A percentile compares a stretch with the other conserved stretches of the same genome.
phyloP scores from a whole-genome alignment of 2,329 filamentous ascomycete species.

The Tolypocladium paradoxum region DNA sequence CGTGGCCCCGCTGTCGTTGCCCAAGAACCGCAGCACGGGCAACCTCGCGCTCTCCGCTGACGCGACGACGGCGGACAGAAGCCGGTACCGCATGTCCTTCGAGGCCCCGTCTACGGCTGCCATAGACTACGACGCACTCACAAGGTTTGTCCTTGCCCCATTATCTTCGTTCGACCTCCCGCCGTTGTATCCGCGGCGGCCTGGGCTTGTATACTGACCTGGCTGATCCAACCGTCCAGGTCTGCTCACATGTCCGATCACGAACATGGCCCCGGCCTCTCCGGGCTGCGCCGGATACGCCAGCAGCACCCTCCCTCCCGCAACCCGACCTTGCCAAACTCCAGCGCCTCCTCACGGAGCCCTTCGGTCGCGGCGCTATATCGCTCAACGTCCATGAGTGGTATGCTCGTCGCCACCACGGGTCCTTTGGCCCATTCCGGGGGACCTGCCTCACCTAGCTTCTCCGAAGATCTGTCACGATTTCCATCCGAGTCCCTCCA shows the following conservation, averaged over 20 bases:
- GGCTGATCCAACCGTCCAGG: constrained; percentile 33
- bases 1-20: constrained; percentile 37
- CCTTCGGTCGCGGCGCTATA: constrained; percentile 46
- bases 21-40: constrained; percentile 56
- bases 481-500: constrained; percentile 95
- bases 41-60: constrained; percentile 42
- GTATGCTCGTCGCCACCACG: constrained; percentile 49
- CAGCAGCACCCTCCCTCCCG: constrained; percentile 61
- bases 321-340: constrained; percentile 51
- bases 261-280: constrained; percentile 76
- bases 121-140: constrained; percentile 57
- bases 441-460: constrained; percentile 62
- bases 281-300: constrained; percentile 85
- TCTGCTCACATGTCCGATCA: constrained; percentile 76
- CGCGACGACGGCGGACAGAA: constrained; percentile 42
- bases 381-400: constrained; percentile 60
- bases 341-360: constrained; percentile 52
- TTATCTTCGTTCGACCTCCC: background rate
- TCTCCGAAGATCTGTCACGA: constrained; percentile 78
- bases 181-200: background rate
- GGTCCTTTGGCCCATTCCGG: constrained; percentile 43
- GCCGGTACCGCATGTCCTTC: constrained; percentile 63
- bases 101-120: constrained; percentile 52
- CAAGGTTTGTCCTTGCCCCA: constrained; percentile 45
- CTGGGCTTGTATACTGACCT: constrained; percentile 14